Percentiles rank a stretch among this genome's conserved stretches.
Conservation (phyloP, 371 early-diverging fungal genomes). For the Syncephalis fuscata region DNA sequence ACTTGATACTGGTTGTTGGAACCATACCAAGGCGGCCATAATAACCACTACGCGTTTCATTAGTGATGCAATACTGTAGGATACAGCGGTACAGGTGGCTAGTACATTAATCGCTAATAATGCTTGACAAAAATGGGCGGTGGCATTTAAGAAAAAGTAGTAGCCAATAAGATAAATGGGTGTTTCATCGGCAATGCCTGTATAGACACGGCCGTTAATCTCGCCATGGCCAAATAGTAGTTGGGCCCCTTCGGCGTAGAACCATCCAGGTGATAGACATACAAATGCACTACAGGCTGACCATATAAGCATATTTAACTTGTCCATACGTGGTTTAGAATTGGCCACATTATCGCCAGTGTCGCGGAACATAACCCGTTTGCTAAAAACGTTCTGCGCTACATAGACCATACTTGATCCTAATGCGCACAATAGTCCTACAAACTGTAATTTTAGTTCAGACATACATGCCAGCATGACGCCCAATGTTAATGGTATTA, state of each 20-base stretch:
- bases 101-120: slow-evolving; percentile 68
- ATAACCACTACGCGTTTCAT: slow-evolving; percentile 85
- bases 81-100: slow-evolving; percentile 62
- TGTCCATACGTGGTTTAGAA: slow-evolving; percentile 41
- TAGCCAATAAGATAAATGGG: slow-evolving; percentile 9
- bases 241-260: slow-evolving; percentile 51
- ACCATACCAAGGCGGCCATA: slow-evolving; percentile 66
- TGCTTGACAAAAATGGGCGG: slow-evolving; percentile 62
- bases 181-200: neutral
- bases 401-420: slow-evolving; percentile 63
- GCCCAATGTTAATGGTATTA: slow-evolving; percentile 69
- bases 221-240: slow-evolving; percentile 11
- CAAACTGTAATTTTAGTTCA: slow-evolving; percentile 21
- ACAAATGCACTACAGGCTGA: slow-evolving; percentile 47
- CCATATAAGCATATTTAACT: slow-evolving; percentile 67
- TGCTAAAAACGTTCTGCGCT: slow-evolving; percentile 67
- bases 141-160: slow-evolving; percentile 58
- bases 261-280: slow-evolving; percentile 66
- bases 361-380: slow-evolving; percentile 42
- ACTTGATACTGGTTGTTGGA: slow-evolving; percentile 46
- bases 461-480: slow-evolving; percentile 60
- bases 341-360: slow-evolving; percentile 13
- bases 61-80: slow-evolving; percentile 74
- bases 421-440: slow-evolving; percentile 58
- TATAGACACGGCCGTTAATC: neutral